These are phyloP conservation scores for Mercurialis annua DNA, from an alignment of 345 rosid species.

Conservation along the genomic window DNA sequence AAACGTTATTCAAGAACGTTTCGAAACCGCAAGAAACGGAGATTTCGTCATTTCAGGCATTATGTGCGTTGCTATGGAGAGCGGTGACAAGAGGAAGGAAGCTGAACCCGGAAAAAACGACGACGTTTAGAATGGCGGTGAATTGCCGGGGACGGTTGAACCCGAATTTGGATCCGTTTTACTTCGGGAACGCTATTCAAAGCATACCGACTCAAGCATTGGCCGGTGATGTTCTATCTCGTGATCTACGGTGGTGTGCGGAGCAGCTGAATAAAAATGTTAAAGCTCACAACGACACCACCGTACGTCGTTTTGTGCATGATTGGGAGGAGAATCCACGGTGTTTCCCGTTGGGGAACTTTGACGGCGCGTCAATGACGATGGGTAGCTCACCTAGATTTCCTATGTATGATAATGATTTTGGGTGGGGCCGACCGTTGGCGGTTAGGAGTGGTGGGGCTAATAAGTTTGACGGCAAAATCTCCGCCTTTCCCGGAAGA, in stretches of 20 bases:
- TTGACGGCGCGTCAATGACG: conserved; percentile 75
- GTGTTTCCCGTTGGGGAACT: conserved; percentile 85
- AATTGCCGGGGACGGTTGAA: conserved; percentile 70
- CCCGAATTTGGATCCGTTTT: conserved; percentile 62
- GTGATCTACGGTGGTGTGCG: conserved; percentile 82
- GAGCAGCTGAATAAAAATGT: conserved; percentile 62
- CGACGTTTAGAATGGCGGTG: conserved; percentile 94
- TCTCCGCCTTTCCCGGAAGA: conserved; percentile 90
- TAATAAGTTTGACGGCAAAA: conserved; percentile 94
- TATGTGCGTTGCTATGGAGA: conserved; percentile 72
- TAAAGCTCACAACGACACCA: conserved; percentile 48
- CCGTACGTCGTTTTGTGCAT: conserved; percentile 41
- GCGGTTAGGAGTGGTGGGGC: conserved; percentile 83
- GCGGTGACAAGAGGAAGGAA: conserved; percentile 87
- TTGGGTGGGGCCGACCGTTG: conserved; percentile 92
- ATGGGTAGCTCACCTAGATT: conserved; percentile 95
- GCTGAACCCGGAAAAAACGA: conserved; percentile 41
- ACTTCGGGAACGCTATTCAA: conserved; percentile 96
- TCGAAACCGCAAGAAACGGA: conserved; percentile 33
- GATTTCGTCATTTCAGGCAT: conserved; percentile 88
- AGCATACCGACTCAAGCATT: conserved; percentile 73
- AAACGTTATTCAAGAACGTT: conserved; percentile 34
- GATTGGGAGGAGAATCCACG: conserved; percentile 79
- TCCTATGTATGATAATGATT: conserved; percentile 93
- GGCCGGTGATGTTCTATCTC: conserved; percentile 62